Conservation (phyloP, 371 early-diverging fungal species). For the Lichtheimia hyalospora region DNA sequence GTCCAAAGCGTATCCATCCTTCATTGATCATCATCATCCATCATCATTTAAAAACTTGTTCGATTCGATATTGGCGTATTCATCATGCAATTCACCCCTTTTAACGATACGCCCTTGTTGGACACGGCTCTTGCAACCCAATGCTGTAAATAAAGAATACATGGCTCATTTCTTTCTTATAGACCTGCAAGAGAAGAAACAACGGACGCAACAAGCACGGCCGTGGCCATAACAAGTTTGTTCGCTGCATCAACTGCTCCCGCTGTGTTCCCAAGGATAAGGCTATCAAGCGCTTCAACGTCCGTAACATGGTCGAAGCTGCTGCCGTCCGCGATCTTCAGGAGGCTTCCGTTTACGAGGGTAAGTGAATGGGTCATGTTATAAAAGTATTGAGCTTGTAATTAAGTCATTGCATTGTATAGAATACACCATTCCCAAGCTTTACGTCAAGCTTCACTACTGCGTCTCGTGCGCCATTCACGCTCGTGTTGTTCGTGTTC, state of each 20-base stretch:
- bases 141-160: background rate
- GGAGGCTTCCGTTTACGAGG: constrained; percentile 94
- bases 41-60: background rate
- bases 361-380: constrained; percentile 38
- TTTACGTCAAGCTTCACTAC: constrained; percentile 97
- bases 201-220: constrained; percentile 98
- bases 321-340: constrained; percentile 97
- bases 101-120: background rate
- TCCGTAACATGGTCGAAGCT: constrained; percentile 98
- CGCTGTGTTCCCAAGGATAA: constrained; percentile 99
- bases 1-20: background rate
- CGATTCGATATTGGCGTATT: background rate
- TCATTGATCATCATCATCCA: background rate
- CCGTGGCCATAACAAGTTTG: constrained; percentile 96
- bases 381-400: background rate
- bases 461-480: constrained; percentile 99
- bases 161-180: constrained; percentile 1
- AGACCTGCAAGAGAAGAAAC: constrained; percentile 98
- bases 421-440: constrained; percentile 96
- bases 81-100: background rate
- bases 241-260: constrained; percentile 99
- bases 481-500: constrained; percentile 95
- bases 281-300: constrained; percentile 98
- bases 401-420: background rate
- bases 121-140: background rate